A percentile compares a stretch with the other conserved stretches of the same genome.
phyloP scores from a whole-genome alignment of 139 green algal genomes.

The Chlamydomonas applanata region DNA sequence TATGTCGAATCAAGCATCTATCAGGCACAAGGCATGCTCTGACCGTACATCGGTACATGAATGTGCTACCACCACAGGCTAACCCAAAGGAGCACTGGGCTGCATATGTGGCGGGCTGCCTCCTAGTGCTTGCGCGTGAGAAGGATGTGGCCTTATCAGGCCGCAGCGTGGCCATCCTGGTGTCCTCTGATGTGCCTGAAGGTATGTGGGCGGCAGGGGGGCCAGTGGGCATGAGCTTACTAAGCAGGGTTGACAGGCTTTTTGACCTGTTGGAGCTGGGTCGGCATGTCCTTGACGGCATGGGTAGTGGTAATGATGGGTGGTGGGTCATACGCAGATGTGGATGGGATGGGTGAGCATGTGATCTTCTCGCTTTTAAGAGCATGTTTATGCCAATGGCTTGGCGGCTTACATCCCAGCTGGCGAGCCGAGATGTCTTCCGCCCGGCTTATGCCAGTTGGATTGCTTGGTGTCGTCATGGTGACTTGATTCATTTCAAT shows the following conservation, averaged over 20 bases:
- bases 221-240: neutral
- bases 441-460: too few relatives aligned
- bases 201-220: too few relatives aligned
- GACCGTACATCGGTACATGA: too few relatives aligned
- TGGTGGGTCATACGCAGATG: neutral
- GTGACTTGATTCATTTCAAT: too few relatives aligned
- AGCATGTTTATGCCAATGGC: too few relatives aligned
- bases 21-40: too few relatives aligned
- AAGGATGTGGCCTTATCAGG: conserved; percentile 29
- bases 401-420: too few relatives aligned
- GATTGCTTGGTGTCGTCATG: too few relatives aligned
- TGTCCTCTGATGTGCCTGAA: conserved; percentile 83
- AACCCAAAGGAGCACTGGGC: conserved; percentile 65
- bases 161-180: conserved; percentile 61
- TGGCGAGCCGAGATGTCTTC: too few relatives aligned
- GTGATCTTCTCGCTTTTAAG: too few relatives aligned
- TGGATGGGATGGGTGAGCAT: too few relatives aligned
- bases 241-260: neutral
- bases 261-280: neutral
- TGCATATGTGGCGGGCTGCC: conserved; percentile 84
- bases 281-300: neutral
- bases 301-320: neutral
- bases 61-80: neutral
- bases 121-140: conserved; percentile 85
- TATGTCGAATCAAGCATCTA: too few relatives aligned